Percentiles rank a stretch among this genome's conserved stretches.
phyloP scores from a whole-genome alignment of 306 rosid species.

The Quercus agrifolia region DNA sequence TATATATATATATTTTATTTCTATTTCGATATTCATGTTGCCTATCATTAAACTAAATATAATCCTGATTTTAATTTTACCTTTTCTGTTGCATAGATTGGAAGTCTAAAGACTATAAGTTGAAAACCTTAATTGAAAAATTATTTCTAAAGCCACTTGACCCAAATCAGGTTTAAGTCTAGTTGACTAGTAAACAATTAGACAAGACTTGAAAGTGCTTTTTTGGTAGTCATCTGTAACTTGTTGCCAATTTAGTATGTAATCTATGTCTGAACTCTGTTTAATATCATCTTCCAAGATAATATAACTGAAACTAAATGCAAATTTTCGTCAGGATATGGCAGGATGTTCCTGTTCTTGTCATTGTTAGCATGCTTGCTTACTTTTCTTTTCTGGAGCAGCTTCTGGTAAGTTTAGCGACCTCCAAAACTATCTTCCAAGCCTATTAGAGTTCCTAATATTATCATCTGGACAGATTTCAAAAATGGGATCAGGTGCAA shows the following conservation, averaged over 20 bases:
- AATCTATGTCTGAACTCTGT: not conserved
- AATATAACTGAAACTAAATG: slow-evolving; percentile 9
- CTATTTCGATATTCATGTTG: not conserved
- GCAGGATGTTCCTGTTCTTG: slow-evolving; percentile 98
- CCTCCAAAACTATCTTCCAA: not conserved
- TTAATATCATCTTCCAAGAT: slow-evolving; percentile 17
- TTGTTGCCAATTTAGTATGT: not conserved
- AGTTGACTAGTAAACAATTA: not conserved
- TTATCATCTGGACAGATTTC: slow-evolving; percentile 50
- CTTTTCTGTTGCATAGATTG: not conserved
- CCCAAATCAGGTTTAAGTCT: not conserved
- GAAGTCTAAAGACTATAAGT: not conserved
- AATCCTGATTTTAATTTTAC: not conserved
- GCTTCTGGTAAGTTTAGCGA: slow-evolving; percentile 63
- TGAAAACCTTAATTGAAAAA: not conserved
- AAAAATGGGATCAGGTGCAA: slow-evolving; percentile 59
- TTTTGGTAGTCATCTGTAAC: not conserved
- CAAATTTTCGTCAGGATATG: slow-evolving; percentile 55
- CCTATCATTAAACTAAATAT: not conserved
- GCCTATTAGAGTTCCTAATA: slow-evolving; percentile 19
- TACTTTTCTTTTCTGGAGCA: slow-evolving; percentile 97
- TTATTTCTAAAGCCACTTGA: not conserved
- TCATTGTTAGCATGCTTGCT: slow-evolving; percentile 93
- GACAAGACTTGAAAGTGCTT: not conserved
- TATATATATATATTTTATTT: not conserved